Percentiles rank a stretch among this genome's conserved stretches.
phyloP scores from a whole-genome alignment of 331 rosid genomes.

The Quercus tomentella region DNA sequence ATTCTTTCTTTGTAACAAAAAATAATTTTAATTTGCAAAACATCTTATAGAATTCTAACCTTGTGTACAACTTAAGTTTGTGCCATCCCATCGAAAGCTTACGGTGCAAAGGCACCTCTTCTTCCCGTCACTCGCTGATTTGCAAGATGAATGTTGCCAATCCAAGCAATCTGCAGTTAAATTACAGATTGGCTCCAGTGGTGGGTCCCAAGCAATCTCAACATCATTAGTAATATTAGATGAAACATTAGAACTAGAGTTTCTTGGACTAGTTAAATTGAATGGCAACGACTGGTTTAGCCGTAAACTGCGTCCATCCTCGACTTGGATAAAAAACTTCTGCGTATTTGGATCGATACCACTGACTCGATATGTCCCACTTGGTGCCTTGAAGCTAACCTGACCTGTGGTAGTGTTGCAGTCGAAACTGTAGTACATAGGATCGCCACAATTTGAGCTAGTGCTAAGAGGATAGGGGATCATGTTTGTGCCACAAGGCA shows the following conservation, averaged over 20 bases:
- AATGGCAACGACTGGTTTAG: slow-evolving; percentile 7
- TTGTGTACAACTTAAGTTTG: slow-evolving; percentile 10
- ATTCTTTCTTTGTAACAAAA: too few relatives aligned
- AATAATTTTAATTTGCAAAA: neutral
- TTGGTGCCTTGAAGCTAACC: neutral
- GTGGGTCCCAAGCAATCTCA: slow-evolving; percentile 22
- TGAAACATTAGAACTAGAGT: neutral
- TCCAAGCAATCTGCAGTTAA: slow-evolving; percentile 7
- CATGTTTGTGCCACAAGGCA: slow-evolving; percentile 36
- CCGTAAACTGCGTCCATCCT: neutral
- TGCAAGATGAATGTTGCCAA: slow-evolving; percentile 43
- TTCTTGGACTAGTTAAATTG: neutral
- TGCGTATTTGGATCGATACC: neutral
- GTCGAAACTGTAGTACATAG: slow-evolving; percentile 22
- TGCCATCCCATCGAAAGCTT: slow-evolving; percentile 25
- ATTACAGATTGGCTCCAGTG: slow-evolving; percentile 28
- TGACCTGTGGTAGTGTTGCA: slow-evolving; percentile 9
- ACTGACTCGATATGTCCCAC: slow-evolving; percentile 2
- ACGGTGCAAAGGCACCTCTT: slow-evolving; percentile 28
- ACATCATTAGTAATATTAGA: neutral
- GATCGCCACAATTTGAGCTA: slow-evolving; percentile 37
- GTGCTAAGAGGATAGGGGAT: slow-evolving; percentile 67
- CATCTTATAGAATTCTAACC: slow-evolving; percentile 10
- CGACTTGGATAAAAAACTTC: slow-evolving; percentile 6
- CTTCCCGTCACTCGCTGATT: neutral